phyloP scores from a whole-genome alignment of 345 rosid genomes.

The Cochlearia excelsa region DNA sequence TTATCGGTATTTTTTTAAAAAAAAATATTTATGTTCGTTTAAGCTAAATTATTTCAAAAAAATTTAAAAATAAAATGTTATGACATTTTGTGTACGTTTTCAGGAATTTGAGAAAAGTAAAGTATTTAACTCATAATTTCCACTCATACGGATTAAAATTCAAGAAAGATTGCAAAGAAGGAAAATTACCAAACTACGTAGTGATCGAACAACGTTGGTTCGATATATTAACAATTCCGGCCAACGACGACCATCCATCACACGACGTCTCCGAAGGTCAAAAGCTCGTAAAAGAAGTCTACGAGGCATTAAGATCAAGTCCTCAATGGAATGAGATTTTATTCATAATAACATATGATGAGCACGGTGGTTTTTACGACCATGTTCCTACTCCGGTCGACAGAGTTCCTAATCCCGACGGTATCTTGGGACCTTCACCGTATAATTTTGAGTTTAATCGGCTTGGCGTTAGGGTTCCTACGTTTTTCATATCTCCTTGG shows the following conservation, averaged over 20 bases:
- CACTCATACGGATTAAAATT: conserved; percentile 44
- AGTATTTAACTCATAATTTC: conserved; percentile 39
- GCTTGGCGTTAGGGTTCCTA: conserved; percentile 59
- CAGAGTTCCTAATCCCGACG: conserved; percentile 55
- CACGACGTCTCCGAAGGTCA: conserved; percentile 58
- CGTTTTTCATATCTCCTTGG: conserved; percentile 56
- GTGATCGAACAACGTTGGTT: conserved; percentile 49
- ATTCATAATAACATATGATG: conserved; percentile 47
- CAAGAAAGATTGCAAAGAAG: conserved; percentile 46
- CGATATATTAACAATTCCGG: conserved; percentile 39
- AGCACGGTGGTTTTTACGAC: conserved; percentile 61
- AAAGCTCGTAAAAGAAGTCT: conserved; percentile 50
- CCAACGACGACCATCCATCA: conserved; percentile 54
- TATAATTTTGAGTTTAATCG: conserved; percentile 52
- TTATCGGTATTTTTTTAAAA: conserved; percentile 40
- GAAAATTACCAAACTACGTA: conserved; percentile 51
- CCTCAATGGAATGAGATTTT: conserved; percentile 58
- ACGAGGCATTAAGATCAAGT: conserved; percentile 50
- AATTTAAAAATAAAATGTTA: not conserved
- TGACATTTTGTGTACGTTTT: not conserved
- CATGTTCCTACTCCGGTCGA: conserved; percentile 50
- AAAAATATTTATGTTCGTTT: not conserved
- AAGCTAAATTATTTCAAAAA: not conserved
- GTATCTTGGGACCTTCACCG: conserved; percentile 43
- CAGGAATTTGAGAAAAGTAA: conserved; percentile 47